These are phyloP conservation scores for grape (Vitis vinifera) DNA, from an alignment of 164 flowering plant species.

Conservation along the genomic window DNA sequence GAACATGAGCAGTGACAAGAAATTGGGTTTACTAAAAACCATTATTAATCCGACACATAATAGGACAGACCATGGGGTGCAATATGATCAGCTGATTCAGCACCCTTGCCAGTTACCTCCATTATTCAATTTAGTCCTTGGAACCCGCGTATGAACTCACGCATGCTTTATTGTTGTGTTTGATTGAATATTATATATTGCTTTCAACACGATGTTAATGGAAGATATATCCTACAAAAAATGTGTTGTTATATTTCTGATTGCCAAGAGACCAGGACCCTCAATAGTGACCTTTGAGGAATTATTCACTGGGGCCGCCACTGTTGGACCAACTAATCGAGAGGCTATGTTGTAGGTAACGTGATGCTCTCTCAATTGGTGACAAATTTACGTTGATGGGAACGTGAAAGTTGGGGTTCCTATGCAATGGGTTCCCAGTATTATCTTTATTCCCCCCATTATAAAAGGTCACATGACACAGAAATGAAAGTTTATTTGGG, in stretches of 20 bases:
- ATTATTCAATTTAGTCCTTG: too few species aligned
- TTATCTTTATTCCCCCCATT: neutral
- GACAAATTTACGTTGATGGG: neutral
- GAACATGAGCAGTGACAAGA: neutral
- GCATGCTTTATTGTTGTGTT: too few species aligned
- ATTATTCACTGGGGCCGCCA: neutral
- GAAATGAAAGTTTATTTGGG: slow-evolving; percentile 8
- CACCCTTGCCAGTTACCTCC: too few species aligned
- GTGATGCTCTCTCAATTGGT: slow-evolving; percentile 4
- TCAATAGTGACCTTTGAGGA: too few species aligned
- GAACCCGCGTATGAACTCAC: too few species aligned
- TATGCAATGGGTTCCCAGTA: slow-evolving; percentile 10
- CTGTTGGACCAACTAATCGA: neutral
- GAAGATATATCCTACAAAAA: too few species aligned
- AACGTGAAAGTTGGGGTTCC: slow-evolving; percentile 10
- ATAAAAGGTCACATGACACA: slow-evolving; percentile 4
- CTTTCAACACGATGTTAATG: too few species aligned
- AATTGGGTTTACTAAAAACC: neutral
- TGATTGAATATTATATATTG: too few species aligned
- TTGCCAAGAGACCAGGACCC: too few species aligned
- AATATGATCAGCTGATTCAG: neutral
- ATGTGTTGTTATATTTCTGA: too few species aligned
- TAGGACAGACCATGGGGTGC: slow-evolving; percentile 6
- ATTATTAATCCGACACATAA: neutral
- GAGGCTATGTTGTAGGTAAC: neutral